Evolutionary conservation across 1,284 basidiomycete genomes (phyloP), one percentile per base, ranked within the genome.

Genomic region (Leccinum insolens): DNA sequence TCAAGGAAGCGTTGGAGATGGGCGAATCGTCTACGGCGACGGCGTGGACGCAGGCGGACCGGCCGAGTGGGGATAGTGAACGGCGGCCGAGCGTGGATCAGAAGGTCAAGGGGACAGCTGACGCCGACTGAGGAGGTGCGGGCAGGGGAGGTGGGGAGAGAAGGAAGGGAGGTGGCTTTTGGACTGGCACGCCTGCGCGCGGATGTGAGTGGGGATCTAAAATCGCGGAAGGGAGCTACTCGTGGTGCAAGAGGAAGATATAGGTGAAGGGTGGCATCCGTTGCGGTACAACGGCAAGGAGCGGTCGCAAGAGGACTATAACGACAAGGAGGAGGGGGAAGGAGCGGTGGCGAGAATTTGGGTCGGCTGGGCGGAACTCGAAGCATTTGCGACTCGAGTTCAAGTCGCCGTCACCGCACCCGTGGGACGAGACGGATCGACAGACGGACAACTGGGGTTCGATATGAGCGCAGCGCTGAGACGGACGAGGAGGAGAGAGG

Each of bases 391-490:
- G 75, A 34, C 73, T 80, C 63, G 76, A 80, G 65, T 72, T 78
- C 44, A 82, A 83, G 65, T 75, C 82, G 25, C 77, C 82, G 28
- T 84, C 86, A 31, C 86, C 88, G 22, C 84, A 85, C 70, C 85
- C 85, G 25, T 91, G 90, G 89, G 89, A 89, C 62, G 77, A 83
- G 46, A 74, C 83, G n/a, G 81, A 83, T 41, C 85, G 84, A 7
- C 84, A 86, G 7, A 81, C 83, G 20, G 75, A 79, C 22, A 80
- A 76, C 46, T 78, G 2, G 89, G 83, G 71, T 84, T 88, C 3
- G 83, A 77, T 25, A 83, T 82, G 68, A 98, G 86, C 0, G 95
- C 94, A 31, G 82, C 81, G 63, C 88, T 87, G 31, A 98, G 87
- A 71, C 89, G 90, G 69, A 85, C 82, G 20, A 98, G 86, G 2